Base-by-base conservation (phyloP, 2,329 filamentous ascomycete genomes). In the Pseudogymnoascus sp. region DNA sequence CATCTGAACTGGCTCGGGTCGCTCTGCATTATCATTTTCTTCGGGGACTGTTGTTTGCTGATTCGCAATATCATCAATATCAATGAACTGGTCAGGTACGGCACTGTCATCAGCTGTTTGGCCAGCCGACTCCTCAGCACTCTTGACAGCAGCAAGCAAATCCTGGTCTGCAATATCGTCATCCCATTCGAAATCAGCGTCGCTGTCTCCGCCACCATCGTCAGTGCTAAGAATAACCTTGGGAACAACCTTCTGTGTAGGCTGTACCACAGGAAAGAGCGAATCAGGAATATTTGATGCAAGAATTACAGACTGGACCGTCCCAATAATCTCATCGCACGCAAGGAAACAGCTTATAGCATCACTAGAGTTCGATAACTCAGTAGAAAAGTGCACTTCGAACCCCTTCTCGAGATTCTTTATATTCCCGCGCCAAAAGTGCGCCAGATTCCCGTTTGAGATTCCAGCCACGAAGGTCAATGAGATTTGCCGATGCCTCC, bases 271-370 rank as follows among this genome's bases (percentile, higher is more conserved):
- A 41, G 70, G 69, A 65, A 79, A 78, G 8, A 71, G 74, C 4
- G 71, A 74, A 13, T 69, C 66, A 5, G 75, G 74, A 62, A 78
- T 70, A 36, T 75, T 67, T 28, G 68, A 72, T 28, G 69, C 66
- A 6, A 75, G 62, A 43, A 68, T 51, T 57, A 54, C 67, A 13
- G 65, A 69, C 36, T 66, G 67, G 6, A 69, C 73, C 0, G 85
- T 87, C 1, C 85, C 85, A 2, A 87, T 90, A 70, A 98, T 89
- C 48, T 92, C 88, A 76, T 97, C 93, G 68, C 93, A 98, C 74
- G 90, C 90, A 60, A 93, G 80, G 71, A 87, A 85, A 66, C 86
- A 90, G 23, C 81, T 81, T 36, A 95, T 83, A 2, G 80, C 77
- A 64, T 88, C 83, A 16, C 83, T 81, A 0, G 79, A 73, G 4